Conservation (phyloP, 2,329 filamentous ascomycete genomes). For the Aphanoascus verrucosus region DNA sequence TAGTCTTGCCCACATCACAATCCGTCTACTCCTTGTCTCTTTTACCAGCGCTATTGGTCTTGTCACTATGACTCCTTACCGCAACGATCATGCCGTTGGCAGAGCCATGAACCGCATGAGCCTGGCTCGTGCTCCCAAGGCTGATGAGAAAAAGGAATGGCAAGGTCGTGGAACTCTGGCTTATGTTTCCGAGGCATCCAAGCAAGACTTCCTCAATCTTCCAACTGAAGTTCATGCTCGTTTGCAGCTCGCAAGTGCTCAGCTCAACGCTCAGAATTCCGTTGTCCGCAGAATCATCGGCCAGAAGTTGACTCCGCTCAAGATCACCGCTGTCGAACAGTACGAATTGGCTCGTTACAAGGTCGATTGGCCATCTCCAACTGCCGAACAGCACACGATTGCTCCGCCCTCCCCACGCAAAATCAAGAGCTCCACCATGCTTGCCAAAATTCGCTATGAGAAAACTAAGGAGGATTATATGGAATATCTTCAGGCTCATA, state of each 20-base stretch:
- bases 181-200: conserved; percentile 3
- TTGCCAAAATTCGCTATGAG: neutral
- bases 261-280: conserved; percentile 12
- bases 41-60: neutral
- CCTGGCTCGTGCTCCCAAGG: neutral
- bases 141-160: conserved; percentile 3
- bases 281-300: neutral
- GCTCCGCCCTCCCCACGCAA: neutral
- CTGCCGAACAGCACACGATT: neutral
- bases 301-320: neutral
- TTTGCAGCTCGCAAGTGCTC: conserved; percentile 13
- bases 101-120: neutral
- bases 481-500: conserved; percentile 2
- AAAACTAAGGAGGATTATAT: conserved; percentile 11
- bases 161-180: conserved; percentile 9
- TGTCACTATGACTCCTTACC: neutral
- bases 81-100: neutral
- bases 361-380: conserved; percentile 9
- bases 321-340: conserved; percentile 11
- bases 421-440: neutral
- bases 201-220: conserved; percentile 12
- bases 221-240: conserved; percentile 14
- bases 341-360: conserved; percentile 14
- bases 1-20: too few relatives aligned
- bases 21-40: neutral